These are phyloP conservation scores for Aristolochia fimbriata DNA, from an alignment of 164 flowering plant genomes.

Conservation along the genomic window DNA sequence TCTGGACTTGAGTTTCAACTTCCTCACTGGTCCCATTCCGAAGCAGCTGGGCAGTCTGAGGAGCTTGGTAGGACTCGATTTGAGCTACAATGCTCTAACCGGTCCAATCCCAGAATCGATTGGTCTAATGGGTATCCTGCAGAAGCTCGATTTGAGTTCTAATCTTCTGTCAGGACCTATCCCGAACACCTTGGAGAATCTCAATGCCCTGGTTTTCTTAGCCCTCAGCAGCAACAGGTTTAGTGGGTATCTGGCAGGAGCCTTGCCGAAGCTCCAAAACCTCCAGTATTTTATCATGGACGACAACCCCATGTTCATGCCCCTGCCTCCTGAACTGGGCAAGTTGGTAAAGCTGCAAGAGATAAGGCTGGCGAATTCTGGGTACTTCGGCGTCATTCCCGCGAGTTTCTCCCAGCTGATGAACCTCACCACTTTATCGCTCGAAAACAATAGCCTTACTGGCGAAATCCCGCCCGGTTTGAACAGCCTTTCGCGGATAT, in stretches of 20 bases:
- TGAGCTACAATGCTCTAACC: constrained; percentile 65
- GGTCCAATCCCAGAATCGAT: constrained; percentile 51
- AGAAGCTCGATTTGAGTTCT: constrained; percentile 80
- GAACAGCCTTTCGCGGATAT: constrained; percentile 41
- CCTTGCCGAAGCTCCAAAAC: constrained; percentile 36
- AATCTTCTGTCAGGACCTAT: constrained; percentile 46
- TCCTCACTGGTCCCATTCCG: constrained; percentile 50
- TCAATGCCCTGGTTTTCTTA: constrained; percentile 42
- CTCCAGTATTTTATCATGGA: constrained; percentile 81
- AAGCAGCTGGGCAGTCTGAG: constrained; percentile 45
- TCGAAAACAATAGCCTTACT: constrained; percentile 54
- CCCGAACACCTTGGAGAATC: constrained; percentile 43
- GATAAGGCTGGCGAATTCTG: constrained; percentile 68
- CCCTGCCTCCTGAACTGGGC: constrained; percentile 48
- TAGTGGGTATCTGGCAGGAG: constrained; percentile 42
- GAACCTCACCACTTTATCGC: constrained; percentile 57
- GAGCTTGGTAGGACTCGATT: constrained; percentile 58
- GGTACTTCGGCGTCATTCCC: constrained; percentile 55
- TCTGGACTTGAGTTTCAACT: constrained; percentile 79
- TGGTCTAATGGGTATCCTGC: constrained; percentile 56
- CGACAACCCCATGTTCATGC: constrained; percentile 58
- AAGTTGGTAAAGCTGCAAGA: constrained; percentile 56
- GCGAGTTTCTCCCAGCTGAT: constrained; percentile 32
- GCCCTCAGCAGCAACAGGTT: constrained; percentile 66
- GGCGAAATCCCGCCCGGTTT: constrained; percentile 61